Evolutionary conservation across 805 yeast genomes (phyloP).

Genomic region (Ogataea pilisensis): DNA sequence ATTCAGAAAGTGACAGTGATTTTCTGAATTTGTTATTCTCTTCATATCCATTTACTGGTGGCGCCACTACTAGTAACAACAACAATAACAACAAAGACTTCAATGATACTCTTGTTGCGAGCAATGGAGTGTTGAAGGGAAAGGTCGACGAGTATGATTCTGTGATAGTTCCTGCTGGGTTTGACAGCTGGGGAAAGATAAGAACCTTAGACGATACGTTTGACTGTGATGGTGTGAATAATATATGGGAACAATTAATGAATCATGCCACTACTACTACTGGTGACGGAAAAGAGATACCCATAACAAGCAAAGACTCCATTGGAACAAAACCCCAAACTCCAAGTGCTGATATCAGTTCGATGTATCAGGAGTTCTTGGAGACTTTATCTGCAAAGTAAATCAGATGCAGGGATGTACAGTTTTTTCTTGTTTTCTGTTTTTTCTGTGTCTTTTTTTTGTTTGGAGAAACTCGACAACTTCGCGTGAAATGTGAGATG

Average conservation of each 20-base stretch:
- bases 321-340: background rate
- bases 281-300: too few relatives aligned
- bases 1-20: background rate
- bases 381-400: background rate
- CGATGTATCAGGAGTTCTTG: background rate
- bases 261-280: too few relatives aligned
- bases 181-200: slow-evolving; percentile 53
- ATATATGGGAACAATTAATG: slow-evolving; percentile 14
- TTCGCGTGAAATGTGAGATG: background rate
- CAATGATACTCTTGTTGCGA: background rate
- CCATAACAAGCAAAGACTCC: too few relatives aligned
- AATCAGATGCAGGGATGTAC: background rate
- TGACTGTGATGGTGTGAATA: slow-evolving; percentile 19
- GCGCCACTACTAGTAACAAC: background rate
- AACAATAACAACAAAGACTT: background rate
- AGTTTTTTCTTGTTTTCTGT: background rate
- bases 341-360: too few relatives aligned
- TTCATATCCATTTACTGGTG: background rate
- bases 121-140: slow-evolving; percentile 1
- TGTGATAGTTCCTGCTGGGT: slow-evolving; percentile 40
- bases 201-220: slow-evolving; percentile 33
- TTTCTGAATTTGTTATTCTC: background rate
- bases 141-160: slow-evolving; percentile 15
- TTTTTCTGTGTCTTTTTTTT: too few relatives aligned
- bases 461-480: background rate